A percentile compares a stretch with the other conserved stretches of the same genome.
phyloP scores from a whole-genome alignment of 2,329 filamentous ascomycete species.

The Penicillium sp. region DNA sequence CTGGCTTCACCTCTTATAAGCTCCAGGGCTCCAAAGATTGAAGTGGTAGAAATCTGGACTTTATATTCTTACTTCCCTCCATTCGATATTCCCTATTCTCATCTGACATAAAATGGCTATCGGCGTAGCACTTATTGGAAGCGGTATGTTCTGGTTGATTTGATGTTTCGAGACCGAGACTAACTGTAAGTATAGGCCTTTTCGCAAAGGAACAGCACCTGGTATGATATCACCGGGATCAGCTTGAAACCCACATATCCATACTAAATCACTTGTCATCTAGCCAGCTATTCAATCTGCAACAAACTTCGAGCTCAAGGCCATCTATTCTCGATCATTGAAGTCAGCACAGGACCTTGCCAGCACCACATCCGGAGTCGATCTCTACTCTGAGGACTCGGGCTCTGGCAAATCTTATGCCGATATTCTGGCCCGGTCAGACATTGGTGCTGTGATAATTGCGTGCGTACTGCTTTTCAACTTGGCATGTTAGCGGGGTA shows the following conservation, averaged over 20 bases:
- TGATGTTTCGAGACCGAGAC: neutral
- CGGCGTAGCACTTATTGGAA: slow-evolving; percentile 57
- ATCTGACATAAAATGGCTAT: slow-evolving; percentile 34
- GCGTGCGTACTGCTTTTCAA: slow-evolving; percentile 38
- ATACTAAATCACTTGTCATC: neutral
- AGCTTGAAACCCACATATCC: neutral
- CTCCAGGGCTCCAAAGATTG: no score
- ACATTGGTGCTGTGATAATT: slow-evolving; percentile 55
- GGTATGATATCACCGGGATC: slow-evolving; percentile 28
- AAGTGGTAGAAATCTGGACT: neutral
- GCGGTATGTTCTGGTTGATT: slow-evolving; percentile 36
- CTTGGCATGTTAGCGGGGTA: neutral
- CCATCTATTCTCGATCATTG: slow-evolving; percentile 61
- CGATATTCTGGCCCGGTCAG: slow-evolving; percentile 50
- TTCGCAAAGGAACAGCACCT: slow-evolving; percentile 61
- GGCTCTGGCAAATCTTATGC: slow-evolving; percentile 47
- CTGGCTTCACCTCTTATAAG: neutral
- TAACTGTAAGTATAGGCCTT: slow-evolving; percentile 43
- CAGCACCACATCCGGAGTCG: slow-evolving; percentile 39
- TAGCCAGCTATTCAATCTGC: slow-evolving; percentile 55
- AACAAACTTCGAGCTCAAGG: slow-evolving; percentile 51
- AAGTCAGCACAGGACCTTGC: slow-evolving; percentile 53
- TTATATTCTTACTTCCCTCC: neutral
- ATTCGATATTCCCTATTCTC: neutral
- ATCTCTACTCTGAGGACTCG: slow-evolving; percentile 60